Conservation (phyloP, 1,284 basidiomycete species). For the Ceratobasidium sp. region DNA sequence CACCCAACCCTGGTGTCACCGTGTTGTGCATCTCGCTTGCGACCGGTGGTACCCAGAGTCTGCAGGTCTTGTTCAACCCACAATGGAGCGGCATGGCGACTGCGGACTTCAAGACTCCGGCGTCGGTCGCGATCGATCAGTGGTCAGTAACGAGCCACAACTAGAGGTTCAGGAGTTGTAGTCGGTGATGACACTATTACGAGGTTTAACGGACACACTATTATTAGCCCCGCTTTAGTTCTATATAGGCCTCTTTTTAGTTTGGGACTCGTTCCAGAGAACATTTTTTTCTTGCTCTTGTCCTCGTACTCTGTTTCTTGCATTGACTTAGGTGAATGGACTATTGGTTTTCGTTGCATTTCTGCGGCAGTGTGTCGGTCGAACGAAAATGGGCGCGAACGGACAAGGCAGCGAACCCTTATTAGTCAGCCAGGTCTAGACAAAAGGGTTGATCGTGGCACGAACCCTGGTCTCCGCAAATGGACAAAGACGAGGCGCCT, state of each 20-base stretch:
- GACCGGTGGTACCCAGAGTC: conserved; percentile 66
- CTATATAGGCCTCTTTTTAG: conserved; percentile 11
- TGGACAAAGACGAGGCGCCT: no score
- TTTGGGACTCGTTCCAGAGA: conserved; percentile 11
- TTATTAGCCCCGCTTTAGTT: not conserved
- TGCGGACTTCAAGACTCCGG: conserved; percentile 69
- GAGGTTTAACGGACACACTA: conserved; percentile 12
- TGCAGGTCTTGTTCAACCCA: conserved; percentile 85
- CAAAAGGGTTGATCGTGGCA: no score
- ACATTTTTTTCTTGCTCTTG: conserved; percentile 5
- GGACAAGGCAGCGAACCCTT: no score
- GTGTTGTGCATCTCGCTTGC: conserved; percentile 79
- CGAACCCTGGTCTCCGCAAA: no score
- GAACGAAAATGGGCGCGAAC: no score
- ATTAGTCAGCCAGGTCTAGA: no score
- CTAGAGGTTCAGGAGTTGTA: conserved; percentile 42
- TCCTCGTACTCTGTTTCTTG: not conserved
- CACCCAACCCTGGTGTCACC: conserved; percentile 79
- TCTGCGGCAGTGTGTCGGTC: no score
- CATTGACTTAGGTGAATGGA: not conserved
- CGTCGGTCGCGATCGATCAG: conserved; percentile 64
- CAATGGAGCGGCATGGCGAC: conserved; percentile 73
- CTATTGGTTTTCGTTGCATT: not conserved
- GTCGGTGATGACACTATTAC: not conserved
- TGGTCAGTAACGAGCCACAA: conserved; percentile 82